Percentiles rank a stretch among this genome's conserved stretches.
Conservation (phyloP, 257 asterid genomes). For the Solanum virginianum region DNA sequence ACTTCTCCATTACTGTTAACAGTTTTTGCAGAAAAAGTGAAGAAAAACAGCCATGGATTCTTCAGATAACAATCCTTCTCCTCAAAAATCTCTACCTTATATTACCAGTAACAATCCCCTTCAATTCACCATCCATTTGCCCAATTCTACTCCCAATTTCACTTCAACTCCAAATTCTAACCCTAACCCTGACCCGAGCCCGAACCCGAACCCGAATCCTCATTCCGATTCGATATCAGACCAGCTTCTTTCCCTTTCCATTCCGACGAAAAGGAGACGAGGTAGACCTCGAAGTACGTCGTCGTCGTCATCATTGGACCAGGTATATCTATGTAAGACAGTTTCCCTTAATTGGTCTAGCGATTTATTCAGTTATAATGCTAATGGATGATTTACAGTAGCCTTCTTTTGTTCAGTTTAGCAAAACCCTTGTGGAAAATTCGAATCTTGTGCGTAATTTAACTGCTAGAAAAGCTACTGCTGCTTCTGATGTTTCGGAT, state of each 20-base stretch:
- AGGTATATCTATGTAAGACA: constrained; percentile 16
- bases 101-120: constrained; percentile 32
- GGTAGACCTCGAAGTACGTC: constrained; percentile 58
- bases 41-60: constrained; percentile 28
- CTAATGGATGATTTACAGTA: neutral
- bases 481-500: constrained; percentile 45
- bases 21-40: neutral
- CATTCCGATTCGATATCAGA: constrained; percentile 14
- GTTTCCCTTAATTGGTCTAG: constrained; percentile 9
- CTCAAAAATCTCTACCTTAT: constrained; percentile 10
- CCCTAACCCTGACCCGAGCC: constrained; percentile 4
- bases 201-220: constrained; percentile 7
- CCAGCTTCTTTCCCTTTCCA: constrained; percentile 12
- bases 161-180: constrained; percentile 15
- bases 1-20: neutral
- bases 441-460: constrained; percentile 7
- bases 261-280: constrained; percentile 67
- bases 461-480: constrained; percentile 11
- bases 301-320: constrained; percentile 21
- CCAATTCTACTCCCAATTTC: constrained; percentile 6
- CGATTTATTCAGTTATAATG: neutral
- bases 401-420: neutral
- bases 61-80: neutral
- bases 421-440: neutral
- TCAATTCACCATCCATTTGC: constrained; percentile 38